These are phyloP conservation scores for Beauveria caledonica DNA, from an alignment of 2,329 filamentous ascomycete species.

Conservation along the genomic window DNA sequence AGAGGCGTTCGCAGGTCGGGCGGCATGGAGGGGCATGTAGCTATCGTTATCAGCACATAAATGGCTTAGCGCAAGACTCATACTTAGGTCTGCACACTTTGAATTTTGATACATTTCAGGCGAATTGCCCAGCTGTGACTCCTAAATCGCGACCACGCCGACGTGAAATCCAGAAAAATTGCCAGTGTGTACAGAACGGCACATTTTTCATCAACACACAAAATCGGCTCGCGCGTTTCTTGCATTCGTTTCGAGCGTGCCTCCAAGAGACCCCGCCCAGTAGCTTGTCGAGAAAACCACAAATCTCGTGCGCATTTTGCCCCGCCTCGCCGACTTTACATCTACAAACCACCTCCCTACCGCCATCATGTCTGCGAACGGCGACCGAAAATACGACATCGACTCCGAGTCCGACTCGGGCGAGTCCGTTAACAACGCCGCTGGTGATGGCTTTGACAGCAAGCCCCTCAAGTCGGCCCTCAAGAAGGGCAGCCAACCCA, in stretches of 20 bases:
- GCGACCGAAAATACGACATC: slow-evolving; percentile 58
- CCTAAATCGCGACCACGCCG: slow-evolving; percentile 16
- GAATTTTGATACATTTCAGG: slow-evolving; percentile 32
- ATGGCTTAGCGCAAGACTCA: slow-evolving; percentile 33
- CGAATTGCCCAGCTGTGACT: slow-evolving; percentile 24
- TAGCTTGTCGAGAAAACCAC: slow-evolving; percentile 5
- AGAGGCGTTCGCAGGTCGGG: background rate
- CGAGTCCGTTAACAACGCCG: slow-evolving; percentile 54
- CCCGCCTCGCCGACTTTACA: slow-evolving; percentile 9
- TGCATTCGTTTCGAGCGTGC: background rate
- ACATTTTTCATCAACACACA: background rate
- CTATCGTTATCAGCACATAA: slow-evolving; percentile 31
- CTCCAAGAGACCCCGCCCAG: slow-evolving; percentile 1
- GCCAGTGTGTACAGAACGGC: background rate
- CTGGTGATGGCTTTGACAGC: slow-evolving; percentile 48
- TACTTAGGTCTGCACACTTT: slow-evolving; percentile 31
- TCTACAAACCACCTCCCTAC: slow-evolving; percentile 11
- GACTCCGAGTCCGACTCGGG: slow-evolving; percentile 62
- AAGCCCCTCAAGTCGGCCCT: slow-evolving; percentile 75
- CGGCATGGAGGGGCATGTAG: slow-evolving; percentile 23
- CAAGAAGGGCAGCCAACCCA: slow-evolving; percentile 59
- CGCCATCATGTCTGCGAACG: slow-evolving; percentile 45
- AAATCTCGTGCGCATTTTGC: slow-evolving; percentile 14
- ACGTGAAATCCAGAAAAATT: background rate
- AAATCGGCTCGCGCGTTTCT: background rate